Evolutionary conservation across 768 basidiomycete species (phyloP), one percentile per base, ranked within the genome.

Genomic region (Tylopilus sp.): DNA sequence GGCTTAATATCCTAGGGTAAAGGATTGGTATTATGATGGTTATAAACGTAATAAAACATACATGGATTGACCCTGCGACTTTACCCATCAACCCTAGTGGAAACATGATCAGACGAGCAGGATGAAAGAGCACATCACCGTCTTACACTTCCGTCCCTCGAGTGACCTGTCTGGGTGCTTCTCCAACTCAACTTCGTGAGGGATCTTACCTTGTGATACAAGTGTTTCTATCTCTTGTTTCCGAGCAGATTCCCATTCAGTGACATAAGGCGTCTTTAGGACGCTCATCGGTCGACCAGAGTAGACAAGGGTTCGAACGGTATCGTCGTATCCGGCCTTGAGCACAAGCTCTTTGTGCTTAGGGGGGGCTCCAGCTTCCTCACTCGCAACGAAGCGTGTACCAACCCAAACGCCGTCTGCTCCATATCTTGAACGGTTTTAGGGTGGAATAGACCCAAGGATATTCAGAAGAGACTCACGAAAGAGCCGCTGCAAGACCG

Each of bases 351-450:
- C 77, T 63, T 90, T 90, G 67, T 89, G 88, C 57, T 67, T 79
- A 30, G 79, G 79, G 11, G 90, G 84, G 3, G 90, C 91, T 33
- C 83, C 86, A 0, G 91, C 88, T 66, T 92, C 88, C 33, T 76
- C 81, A 59, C 84, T 83, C 11, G 90, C 88, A 38, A 91, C 88
- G 63, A 93, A 93, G 35, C 90, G 83, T 5, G 90, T 93, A 36
- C 88, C 88, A 33, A 91, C 88, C 91, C 91, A 94, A 3, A 93
- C 86, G 40, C 85, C 91, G 3, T 85, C 75, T 5, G 91, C 91
- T 42, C 91, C 91, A 56, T 86, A 90, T 47, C 86, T 87, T 55
- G 42, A n/a, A 18, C 47, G 22, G 13, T 15, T 25, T 47, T 13
- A n/a, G 13, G 25, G 44, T 51, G 20, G 50, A 36, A 18, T 20